Evolutionary conservation across 1,139 yeast genomes (phyloP), one percentile per base, ranked within the genome.

Genomic region (Kodamaea ohmeri): DNA sequence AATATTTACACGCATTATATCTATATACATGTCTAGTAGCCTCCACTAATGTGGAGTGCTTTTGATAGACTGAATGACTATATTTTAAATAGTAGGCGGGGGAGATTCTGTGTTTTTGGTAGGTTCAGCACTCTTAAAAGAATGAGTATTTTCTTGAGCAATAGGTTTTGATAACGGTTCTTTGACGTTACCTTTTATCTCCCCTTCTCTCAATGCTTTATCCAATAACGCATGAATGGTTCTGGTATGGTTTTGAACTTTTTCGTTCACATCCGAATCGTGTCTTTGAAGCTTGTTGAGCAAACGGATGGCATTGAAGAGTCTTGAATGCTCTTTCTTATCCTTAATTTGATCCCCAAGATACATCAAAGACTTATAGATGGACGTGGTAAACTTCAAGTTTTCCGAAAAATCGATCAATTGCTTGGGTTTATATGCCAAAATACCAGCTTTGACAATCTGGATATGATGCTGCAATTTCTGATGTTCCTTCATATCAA

Each of bases 371-470:
- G 67, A 62, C 12, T 37, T 44, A 13, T 45, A 32, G 17, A 64
- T 55, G 5, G 49, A 37, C 1, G 48, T 38, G 3, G 61, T 44
- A 42, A 47, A 55, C 4, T 36, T 35, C 4, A 49, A 39, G 19
- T 50, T 50, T 16, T 53, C 57, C 3, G 51, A 38, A 8, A 52
- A 55, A 37, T 55, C 58, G 13, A 52, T 38, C 22, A 61, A 47
- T 3, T 36, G 37, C 21, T 46, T 43, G 0, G 71, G 69, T 34
- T 48, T 55, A 43, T 56, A 65, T 39, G 61, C 50, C 34, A 56
- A 45, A n/a, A 65, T 58, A 5, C 67, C 65, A 2, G 67, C 50
- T 36, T 56, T 55, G 18, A 65, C 42, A 11, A 67, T 52, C 14
- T 48, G 45, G 36, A 52, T 58, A 43, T 66, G 69, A 32, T 55